Evolutionary conservation across 2,329 filamentous ascomycete genomes (phyloP), one percentile per base, ranked within the genome.

Genomic region (Paecilomyces sp.): DNA sequence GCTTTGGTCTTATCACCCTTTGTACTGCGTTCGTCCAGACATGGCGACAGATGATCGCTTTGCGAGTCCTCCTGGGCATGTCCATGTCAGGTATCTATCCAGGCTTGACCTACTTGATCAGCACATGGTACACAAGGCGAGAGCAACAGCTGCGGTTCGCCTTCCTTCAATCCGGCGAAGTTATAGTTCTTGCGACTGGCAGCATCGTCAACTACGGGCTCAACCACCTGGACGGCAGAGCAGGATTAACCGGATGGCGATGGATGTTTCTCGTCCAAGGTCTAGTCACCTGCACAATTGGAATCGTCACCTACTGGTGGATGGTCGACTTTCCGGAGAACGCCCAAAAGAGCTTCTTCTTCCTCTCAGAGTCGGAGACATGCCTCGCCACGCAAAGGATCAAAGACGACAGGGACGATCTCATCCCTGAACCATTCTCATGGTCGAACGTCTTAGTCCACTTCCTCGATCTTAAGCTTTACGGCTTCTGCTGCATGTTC

Each of bases 181-280:
- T 89, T 25, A 79, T 84, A 15, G 80, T 88, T 2, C 77, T 90
- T 1, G 86, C 86, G 0, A 88, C 86, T 0, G 86, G 86, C 3
- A 80, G 81, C 56, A 85, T 89, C 61, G 82, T 89, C 65, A 90
- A 90, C 69, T 90, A 82, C 66, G 87, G 83, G 0, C 77, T 90
- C n/a, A 88, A 89, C 60, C 79, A 84, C 55, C 75, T 89, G 2
- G 72, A 88, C 64, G 85, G 85, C 1, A 75, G 71, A 9, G 77
- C 75, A 1, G 82, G 82, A 4, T 67, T 89, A 25, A 79, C 80
- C 9, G 85, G 86, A 1, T 89, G 86, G 86, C 81, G 85, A 30
- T 89, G 83, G 79, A 89, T 89, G 85, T 89, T 85, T 64, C 70
- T 88, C 0, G 83, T 89, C 0, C 86, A 89, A 65, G 86, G 87